Conservation (phyloP, 2,329 filamentous ascomycete species). For the Cladorrhinum sp. region DNA sequence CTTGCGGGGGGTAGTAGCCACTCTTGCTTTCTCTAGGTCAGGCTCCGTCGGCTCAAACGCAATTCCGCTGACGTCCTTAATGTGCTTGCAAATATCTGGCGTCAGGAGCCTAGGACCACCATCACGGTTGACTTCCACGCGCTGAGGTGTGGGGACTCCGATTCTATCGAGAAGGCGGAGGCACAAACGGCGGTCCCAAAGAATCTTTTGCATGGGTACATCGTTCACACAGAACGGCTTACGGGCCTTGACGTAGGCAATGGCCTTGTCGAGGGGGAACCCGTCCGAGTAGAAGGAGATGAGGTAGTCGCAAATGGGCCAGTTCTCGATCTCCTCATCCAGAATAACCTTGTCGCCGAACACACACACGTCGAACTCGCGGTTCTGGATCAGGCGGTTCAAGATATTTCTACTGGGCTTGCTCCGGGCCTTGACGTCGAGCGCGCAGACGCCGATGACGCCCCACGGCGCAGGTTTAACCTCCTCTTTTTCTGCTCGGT, state of each 20-base stretch:
- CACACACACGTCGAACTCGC: slow-evolving; percentile 93
- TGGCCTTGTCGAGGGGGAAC: slow-evolving; percentile 94
- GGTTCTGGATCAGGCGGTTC: slow-evolving; percentile 83
- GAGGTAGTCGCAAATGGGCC: slow-evolving; percentile 92
- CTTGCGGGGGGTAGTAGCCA: slow-evolving; percentile 52
- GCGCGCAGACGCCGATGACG: slow-evolving; percentile 86
- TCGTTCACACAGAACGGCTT: slow-evolving; percentile 98
- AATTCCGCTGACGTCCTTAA: slow-evolving; percentile 78
- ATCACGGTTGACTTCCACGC: slow-evolving; percentile 89
- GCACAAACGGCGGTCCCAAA: slow-evolving; percentile 93
- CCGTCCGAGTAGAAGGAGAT: slow-evolving; percentile 99
- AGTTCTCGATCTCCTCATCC: slow-evolving; percentile 93
- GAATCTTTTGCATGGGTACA: slow-evolving; percentile 91
- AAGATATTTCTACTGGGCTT: slow-evolving; percentile 96
- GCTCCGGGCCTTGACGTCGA: slow-evolving; percentile 93
- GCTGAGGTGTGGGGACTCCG: slow-evolving; percentile 81
- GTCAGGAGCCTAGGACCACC: slow-evolving; percentile 80
- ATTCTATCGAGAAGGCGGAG: slow-evolving; percentile 85
- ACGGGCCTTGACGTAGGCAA: slow-evolving; percentile 87
- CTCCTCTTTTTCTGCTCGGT: slow-evolving; percentile 57
- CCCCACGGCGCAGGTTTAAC: slow-evolving; percentile 62
- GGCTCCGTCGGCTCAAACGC: slow-evolving; percentile 67
- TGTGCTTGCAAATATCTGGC: slow-evolving; percentile 73
- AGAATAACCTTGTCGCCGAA: slow-evolving; percentile 99
- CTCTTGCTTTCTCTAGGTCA: slow-evolving; percentile 54